Evolutionary conservation across 1,284 basidiomycete species (phyloP).

Genomic region (Ganoderma leucocontextum): DNA sequence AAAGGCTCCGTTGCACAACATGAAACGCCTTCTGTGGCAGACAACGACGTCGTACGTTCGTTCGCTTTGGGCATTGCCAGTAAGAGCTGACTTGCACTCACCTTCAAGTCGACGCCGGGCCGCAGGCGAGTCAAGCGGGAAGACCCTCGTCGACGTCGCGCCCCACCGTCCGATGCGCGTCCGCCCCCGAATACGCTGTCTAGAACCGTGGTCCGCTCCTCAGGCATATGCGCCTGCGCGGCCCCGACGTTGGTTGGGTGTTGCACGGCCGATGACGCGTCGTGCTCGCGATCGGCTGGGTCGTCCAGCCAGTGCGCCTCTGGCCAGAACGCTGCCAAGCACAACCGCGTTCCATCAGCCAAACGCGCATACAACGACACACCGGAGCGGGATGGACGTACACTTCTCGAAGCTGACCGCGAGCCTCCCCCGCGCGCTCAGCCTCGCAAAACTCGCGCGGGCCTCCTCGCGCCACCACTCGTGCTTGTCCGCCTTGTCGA

Average conservation of each 20-base stretch:
- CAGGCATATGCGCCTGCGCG: neutral
- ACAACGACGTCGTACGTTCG: neutral
- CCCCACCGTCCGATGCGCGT: neutral
- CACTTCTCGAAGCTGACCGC: constrained; percentile 6
- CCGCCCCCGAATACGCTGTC: neutral
- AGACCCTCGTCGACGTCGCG: neutral
- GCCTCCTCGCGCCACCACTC: constrained; percentile 5
- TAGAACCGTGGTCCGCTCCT: neutral
- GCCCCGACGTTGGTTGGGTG: neutral
- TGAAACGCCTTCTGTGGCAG: neutral
- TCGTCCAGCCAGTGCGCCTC: constrained; percentile 3
- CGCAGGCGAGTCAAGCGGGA: neutral
- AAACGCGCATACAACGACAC: neutral
- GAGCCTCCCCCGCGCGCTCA: too few species aligned
- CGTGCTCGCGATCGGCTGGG: neutral
- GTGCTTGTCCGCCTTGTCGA: neutral
- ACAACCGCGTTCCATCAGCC: neutral
- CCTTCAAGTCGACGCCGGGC: neutral
- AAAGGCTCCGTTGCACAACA: neutral
- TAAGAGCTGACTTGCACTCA: neutral
- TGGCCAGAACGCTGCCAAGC: neutral
- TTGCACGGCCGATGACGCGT: neutral
- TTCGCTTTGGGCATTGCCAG: neutral
- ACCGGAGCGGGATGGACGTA: neutral
- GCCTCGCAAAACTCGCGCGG: neutral